These are phyloP conservation scores for Cyclotella cryptica DNA, from an alignment of 108 stramenopile species.

Conservation along the genomic window DNA sequence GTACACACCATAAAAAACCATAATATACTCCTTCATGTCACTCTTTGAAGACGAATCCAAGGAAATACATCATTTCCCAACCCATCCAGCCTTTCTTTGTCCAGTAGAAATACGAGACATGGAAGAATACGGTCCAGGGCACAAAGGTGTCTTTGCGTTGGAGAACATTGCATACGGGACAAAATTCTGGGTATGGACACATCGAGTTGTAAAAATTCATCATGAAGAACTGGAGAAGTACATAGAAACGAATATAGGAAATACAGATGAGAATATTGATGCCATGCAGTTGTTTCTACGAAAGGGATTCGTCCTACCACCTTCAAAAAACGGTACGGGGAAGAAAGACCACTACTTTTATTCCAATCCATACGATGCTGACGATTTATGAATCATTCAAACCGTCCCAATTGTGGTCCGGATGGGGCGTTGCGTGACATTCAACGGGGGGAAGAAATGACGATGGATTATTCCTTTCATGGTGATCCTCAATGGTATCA, in stretches of 20 bases:
- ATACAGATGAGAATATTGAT: neutral
- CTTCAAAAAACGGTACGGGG: conserved; percentile 3
- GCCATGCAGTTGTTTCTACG: conserved; percentile 21
- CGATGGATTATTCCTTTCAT: conserved; percentile 38
- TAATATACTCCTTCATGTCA: too few species aligned
- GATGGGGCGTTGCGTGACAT: conserved; percentile 26
- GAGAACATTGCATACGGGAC: neutral
- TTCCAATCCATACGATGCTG: conserved; percentile 36
- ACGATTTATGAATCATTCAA: conserved; percentile 32
- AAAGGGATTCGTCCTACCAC: conserved; percentile 35
- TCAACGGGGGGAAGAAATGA: conserved; percentile 35
- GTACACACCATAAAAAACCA: too few species aligned
- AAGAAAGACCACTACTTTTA: conserved; percentile 20
- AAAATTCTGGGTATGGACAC: conserved; percentile 29
- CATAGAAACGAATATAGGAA: conserved; percentile 3
- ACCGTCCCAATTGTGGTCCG: conserved; percentile 30
- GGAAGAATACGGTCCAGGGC: conserved; percentile 4
- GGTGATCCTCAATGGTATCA: conserved; percentile 34
- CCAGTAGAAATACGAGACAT: conserved; percentile 8
- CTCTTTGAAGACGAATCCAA: conserved; percentile 3
- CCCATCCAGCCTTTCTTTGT: conserved; percentile 4
- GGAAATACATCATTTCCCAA: neutral
- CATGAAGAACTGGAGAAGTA: conserved; percentile 9
- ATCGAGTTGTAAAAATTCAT: conserved; percentile 17
- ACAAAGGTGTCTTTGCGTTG: conserved; percentile 19